Conservation (phyloP, 805 yeast species). For the Ogataea henricii region DNA sequence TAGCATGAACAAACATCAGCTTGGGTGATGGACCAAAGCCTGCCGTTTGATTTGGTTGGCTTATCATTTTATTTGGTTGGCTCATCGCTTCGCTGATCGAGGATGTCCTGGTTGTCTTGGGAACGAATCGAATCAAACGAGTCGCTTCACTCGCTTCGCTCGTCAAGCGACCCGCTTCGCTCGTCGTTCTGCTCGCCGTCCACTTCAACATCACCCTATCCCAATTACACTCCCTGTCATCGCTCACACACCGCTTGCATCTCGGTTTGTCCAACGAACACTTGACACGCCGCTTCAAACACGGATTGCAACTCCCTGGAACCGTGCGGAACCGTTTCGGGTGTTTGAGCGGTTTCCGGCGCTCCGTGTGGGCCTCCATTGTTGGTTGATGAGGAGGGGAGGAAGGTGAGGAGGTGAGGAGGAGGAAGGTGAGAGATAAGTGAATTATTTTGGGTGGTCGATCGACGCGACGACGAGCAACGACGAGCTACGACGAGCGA, state of each 20-base stretch:
- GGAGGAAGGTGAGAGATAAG: background rate
- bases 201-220: conserved; percentile 46
- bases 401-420: background rate
- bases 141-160: background rate
- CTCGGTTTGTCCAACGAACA: conserved; percentile 46
- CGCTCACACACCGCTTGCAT: conserved; percentile 43
- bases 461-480: too few species aligned
- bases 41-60: too few species aligned
- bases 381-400: background rate
- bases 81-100: too few species aligned
- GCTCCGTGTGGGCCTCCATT: background rate
- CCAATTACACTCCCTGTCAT: conserved; percentile 44
- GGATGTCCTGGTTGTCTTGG: background rate
- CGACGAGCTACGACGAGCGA: too few species aligned
- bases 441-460: background rate
- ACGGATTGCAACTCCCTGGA: conserved; percentile 45
- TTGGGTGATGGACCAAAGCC: too few species aligned
- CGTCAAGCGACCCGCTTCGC: background rate
- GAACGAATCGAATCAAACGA: background rate
- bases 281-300: conserved; percentile 48
- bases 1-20: too few species aligned
- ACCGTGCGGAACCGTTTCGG: conserved; percentile 30
- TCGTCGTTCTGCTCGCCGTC: conserved; percentile 22
- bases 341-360: background rate
- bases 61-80: too few species aligned